Evolutionary conservation across 1,284 basidiomycete genomes (phyloP).

Genomic region (Sphaerobolus stellatus): DNA sequence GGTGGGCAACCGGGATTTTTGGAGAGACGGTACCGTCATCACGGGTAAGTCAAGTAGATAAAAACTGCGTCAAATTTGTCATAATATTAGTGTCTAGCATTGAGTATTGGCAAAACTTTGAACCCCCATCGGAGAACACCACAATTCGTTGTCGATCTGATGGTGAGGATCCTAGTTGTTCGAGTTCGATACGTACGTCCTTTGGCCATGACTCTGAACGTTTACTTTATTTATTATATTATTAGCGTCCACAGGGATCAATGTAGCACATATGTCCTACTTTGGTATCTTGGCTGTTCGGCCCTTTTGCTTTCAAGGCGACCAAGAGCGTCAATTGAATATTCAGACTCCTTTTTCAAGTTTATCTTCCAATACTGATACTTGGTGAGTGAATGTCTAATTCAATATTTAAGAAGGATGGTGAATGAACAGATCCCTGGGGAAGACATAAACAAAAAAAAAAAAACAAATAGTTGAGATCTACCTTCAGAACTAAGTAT

Average conservation of each 20-base stretch:
- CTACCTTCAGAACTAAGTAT: no score
- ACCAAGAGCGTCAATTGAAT: no score
- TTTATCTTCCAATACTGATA: no score
- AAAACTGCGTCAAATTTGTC: neutral
- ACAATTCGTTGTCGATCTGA: constrained; percentile 35
- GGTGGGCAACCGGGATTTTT: no score
- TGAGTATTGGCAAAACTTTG: constrained; percentile 47
- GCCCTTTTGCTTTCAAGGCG: neutral
- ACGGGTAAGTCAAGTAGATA: constrained; percentile 3
- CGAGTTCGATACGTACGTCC: constrained; percentile 33
- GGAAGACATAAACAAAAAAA: no score
- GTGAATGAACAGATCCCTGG: no score
- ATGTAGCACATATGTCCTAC: neutral
- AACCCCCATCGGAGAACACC: constrained; percentile 33
- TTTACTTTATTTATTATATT: neutral
- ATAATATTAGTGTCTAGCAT: constrained; percentile 27
- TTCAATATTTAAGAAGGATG: no score
- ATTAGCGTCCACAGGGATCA: neutral
- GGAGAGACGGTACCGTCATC: constrained; percentile 1
- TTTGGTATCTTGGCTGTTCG: neutral
- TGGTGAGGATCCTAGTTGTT: constrained; percentile 41
- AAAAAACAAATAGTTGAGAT: no score
- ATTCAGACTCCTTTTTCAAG: no score
- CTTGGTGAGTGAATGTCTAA: no score
- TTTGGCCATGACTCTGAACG: neutral